Evolutionary conservation across 1,284 basidiomycete genomes (phyloP), one percentile per base, ranked within the genome.

Genomic region (Rhodotorula sp.): DNA sequence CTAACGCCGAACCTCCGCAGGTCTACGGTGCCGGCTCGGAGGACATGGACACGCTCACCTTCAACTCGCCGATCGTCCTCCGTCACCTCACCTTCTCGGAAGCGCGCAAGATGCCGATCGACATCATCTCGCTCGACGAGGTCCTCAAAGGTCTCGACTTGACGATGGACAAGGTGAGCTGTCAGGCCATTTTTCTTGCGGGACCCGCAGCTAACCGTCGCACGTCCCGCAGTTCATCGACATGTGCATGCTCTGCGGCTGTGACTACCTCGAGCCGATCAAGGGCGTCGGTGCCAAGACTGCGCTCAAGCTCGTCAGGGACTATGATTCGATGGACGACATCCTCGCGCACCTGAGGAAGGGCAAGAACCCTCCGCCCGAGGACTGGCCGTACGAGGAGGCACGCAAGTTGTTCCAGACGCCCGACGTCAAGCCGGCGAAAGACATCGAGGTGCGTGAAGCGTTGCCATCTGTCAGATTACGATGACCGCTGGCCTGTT

Each of bases 21-120:
- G 92, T 97, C 29, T 99, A 90, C 78, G 96, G 91, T 1, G 94
- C 94, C 8, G 96, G 96, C 10, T 97, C 94, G 0, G 96, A 99
- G 82, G 96, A 99, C 80, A 99, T 99, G 96, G 96, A 99, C 78
- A 99, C 96, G 5, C 86, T 99, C 54, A 99, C 96, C 0, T 99
- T 99, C 83, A 86, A 87, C 75, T 84, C 95, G 1, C 94, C 95
- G 0, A 89, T 96, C 62, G 85, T 99, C 15, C 89, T 92, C 74
- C 92, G 95, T 58, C 95, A 98, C 81, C 86, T 99, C 62, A 99
- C 96, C 11, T 97, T 98, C 81, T 94, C 92, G n/a, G 96, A 99
- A 80, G 94, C 94, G 34, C 94, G 96, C 81, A 99, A 98, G 80
- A 88, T 92, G 76, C 95, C 96, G n/a, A 98, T 99, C 75, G 90